phyloP scores from a whole-genome alignment of 768 basidiomycete species.

The Lyophyllum atratum region DNA sequence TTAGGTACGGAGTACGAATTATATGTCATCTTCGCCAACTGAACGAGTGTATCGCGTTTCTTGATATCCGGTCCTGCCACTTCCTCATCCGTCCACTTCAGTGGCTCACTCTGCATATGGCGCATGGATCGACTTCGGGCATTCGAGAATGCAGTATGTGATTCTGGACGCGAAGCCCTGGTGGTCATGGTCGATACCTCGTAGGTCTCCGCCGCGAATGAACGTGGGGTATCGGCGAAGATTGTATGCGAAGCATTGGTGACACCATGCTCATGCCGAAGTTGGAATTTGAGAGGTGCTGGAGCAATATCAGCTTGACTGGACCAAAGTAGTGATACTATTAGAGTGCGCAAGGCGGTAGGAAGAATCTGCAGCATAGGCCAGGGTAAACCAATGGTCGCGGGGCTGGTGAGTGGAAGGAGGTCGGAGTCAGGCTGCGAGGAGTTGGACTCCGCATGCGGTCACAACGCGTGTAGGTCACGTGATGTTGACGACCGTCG shows the following conservation, averaged over 20 bases:
- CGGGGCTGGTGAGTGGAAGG: not conserved
- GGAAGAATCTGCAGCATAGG: slow-evolving; percentile 41
- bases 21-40: slow-evolving; percentile 86
- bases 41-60: slow-evolving; percentile 69
- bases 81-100: slow-evolving; percentile 68
- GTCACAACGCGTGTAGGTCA: not conserved
- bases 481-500: not conserved
- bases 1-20: slow-evolving; percentile 71
- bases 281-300: slow-evolving; percentile 52
- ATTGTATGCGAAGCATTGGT: slow-evolving; percentile 55
- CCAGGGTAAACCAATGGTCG: not conserved
- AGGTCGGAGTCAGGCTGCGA: not conserved
- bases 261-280: slow-evolving; percentile 67
- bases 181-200: slow-evolving; percentile 41
- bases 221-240: slow-evolving; percentile 52
- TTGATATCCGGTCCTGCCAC: slow-evolving; percentile 71
- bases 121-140: slow-evolving; percentile 39
- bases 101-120: slow-evolving; percentile 35
- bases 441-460: not conserved
- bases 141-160: slow-evolving; percentile 36
- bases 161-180: slow-evolving; percentile 48
- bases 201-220: slow-evolving; percentile 37
- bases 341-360: slow-evolving; percentile 38
- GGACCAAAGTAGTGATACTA: slow-evolving; percentile 44
- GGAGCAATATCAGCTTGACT: slow-evolving; percentile 26